phyloP scores from a whole-genome alignment of 2,329 filamentous ascomycete genomes.

The Xylaria sp. region DNA sequence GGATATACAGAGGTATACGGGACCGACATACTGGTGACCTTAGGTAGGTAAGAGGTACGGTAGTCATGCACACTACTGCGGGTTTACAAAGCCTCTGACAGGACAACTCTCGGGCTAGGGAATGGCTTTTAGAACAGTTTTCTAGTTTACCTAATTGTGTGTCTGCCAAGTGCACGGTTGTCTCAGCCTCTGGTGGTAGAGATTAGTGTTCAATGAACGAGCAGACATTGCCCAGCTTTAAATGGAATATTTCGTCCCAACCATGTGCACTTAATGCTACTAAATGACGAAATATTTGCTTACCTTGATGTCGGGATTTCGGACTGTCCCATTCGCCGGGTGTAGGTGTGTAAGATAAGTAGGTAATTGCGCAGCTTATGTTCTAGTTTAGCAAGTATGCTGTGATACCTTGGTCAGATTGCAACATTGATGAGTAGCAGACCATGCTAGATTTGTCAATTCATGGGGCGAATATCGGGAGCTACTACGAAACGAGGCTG shows the following conservation, averaged over 20 bases:
- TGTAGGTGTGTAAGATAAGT: not conserved
- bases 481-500: slow-evolving; percentile 11
- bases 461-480: not conserved
- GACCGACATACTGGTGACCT: not conserved
- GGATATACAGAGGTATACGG: not conserved
- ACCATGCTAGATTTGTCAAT: slow-evolving; percentile 25
- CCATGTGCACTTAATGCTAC: not conserved
- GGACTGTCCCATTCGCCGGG: not conserved
- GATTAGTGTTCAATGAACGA: not conserved
- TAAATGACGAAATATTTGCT: not conserved
- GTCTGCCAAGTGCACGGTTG: not conserved
- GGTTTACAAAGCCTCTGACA: not conserved
- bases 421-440: slow-evolving; percentile 23
- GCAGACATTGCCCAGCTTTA: not conserved
- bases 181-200: not conserved
- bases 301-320: not conserved
- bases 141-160: not conserved
- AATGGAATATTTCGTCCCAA: not conserved
- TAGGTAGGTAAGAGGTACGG: too few relatives aligned
- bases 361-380: not conserved
- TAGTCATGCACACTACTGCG: not conserved
- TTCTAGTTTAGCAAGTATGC: slow-evolving; percentile 14
- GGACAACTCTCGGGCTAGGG: not conserved
- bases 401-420: slow-evolving; percentile 27
- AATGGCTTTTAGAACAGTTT: not conserved